phyloP scores from a whole-genome alignment of 495 filamentous ascomycete genomes.

The Penicillium paxilli region DNA sequence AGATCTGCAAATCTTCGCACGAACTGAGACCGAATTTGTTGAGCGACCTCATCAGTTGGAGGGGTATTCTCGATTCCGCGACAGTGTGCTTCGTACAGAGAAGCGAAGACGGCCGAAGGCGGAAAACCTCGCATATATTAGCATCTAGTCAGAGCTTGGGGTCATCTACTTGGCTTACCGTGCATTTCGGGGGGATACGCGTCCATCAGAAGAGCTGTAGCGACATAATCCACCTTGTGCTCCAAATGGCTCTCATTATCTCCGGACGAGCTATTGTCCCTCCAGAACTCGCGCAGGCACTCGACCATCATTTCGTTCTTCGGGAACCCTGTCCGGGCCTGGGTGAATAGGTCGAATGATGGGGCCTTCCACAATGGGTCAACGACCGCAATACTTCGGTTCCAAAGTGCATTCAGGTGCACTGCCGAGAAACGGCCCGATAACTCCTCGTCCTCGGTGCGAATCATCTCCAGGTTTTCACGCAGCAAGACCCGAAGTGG shows the following conservation, averaged over 20 bases:
- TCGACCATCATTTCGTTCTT: not conserved
- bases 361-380: not conserved
- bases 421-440: constrained; percentile 5
- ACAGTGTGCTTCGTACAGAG: not conserved
- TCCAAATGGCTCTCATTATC: not conserved
- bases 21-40: not conserved
- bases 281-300: not conserved
- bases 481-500: constrained; percentile 1
- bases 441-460: too few species aligned
- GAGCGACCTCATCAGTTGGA: not conserved
- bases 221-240: not conserved
- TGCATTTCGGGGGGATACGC: not conserved
- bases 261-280: not conserved
- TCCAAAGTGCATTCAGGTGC: constrained; percentile 4
- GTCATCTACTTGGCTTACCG: not conserved
- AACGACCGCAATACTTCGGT: not conserved
- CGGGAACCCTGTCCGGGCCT: not conserved
- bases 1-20: not conserved
- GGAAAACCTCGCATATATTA: not conserved
- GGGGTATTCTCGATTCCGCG: not conserved
- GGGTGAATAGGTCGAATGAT: not conserved
- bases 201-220: not conserved
- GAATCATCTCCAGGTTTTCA: not conserved
- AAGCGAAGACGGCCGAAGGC: not conserved
- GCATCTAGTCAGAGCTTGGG: not conserved